Evolutionary conservation across 2,329 filamentous ascomycete genomes (phyloP).

Genomic region (Fusarium humuli): DNA sequence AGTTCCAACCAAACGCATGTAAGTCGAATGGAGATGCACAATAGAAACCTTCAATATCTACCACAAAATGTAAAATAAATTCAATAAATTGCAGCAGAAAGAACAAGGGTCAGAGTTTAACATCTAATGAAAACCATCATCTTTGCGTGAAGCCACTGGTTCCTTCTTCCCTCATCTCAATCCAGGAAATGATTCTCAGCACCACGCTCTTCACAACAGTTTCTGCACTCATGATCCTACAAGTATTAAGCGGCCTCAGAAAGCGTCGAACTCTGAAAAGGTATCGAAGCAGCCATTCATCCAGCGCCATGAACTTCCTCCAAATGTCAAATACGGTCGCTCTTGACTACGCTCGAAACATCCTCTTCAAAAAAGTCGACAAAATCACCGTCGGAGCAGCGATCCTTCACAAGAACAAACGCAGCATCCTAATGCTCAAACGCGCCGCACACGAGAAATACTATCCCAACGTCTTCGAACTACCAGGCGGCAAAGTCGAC

Average conservation of each 20-base stretch:
- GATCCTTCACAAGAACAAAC: not conserved
- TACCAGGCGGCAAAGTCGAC: not conserved
- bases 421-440: not conserved
- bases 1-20: not conserved
- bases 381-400: not conserved
- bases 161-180: not conserved
- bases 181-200: not conserved
- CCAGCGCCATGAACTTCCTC: not conserved
- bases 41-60: not conserved
- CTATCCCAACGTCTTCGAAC: not conserved
- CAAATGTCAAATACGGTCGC: not conserved
- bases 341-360: not conserved
- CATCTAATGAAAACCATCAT: not conserved
- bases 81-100: too few relatives aligned
- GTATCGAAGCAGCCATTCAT: not conserved
- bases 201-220: not conserved
- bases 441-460: not conserved
- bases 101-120: not conserved
- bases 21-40: not conserved
- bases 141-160: not conserved
- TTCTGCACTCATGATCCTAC: not conserved
- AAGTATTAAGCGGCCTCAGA: not conserved
- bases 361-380: not conserved
- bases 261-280: not conserved
- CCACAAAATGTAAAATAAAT: too few relatives aligned